Evolutionary conservation across 129 eudicot species (phyloP).

Genomic region (Arctium minus): DNA sequence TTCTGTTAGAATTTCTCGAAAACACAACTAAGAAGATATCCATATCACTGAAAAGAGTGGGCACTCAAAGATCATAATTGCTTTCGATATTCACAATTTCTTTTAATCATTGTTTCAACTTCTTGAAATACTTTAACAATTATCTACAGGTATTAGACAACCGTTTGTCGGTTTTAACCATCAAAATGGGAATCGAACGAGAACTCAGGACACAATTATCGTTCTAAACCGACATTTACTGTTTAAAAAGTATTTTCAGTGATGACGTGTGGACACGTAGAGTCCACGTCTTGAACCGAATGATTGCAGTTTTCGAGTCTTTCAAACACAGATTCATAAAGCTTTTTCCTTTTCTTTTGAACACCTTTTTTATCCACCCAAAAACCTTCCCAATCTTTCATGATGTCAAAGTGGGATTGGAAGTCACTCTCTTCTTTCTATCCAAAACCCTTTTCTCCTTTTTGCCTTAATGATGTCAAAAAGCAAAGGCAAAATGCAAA

Average conservation of each 20-base stretch:
- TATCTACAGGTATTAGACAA: neutral
- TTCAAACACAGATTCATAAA: slow-evolving; percentile 6
- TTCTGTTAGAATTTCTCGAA: neutral
- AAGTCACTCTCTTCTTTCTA: slow-evolving; percentile 35
- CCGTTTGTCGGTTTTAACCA: neutral
- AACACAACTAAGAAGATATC: neutral
- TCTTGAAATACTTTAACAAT: neutral
- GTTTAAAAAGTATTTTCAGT: neutral
- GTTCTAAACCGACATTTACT: neutral
- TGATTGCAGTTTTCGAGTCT: slow-evolving; percentile 3
- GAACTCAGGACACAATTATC: slow-evolving; percentile 1
- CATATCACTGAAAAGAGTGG: neutral
- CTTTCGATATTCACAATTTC: neutral
- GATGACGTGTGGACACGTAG: slow-evolving; percentile 27
- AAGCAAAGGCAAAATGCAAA: slow-evolving; percentile 27
- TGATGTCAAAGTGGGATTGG: slow-evolving; percentile 39
- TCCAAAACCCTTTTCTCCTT: slow-evolving; percentile 33
- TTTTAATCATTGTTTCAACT: neutral
- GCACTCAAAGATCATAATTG: neutral
- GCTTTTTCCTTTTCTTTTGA: slow-evolving; percentile 21
- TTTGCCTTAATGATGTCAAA: slow-evolving; percentile 30
- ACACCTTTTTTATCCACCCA: slow-evolving; percentile 32
- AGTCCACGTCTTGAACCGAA: slow-evolving; percentile 23
- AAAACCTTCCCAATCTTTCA: slow-evolving; percentile 30
- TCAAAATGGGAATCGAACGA: neutral